phyloP scores from a whole-genome alignment of 345 rosid species.

The Populus alba region DNA sequence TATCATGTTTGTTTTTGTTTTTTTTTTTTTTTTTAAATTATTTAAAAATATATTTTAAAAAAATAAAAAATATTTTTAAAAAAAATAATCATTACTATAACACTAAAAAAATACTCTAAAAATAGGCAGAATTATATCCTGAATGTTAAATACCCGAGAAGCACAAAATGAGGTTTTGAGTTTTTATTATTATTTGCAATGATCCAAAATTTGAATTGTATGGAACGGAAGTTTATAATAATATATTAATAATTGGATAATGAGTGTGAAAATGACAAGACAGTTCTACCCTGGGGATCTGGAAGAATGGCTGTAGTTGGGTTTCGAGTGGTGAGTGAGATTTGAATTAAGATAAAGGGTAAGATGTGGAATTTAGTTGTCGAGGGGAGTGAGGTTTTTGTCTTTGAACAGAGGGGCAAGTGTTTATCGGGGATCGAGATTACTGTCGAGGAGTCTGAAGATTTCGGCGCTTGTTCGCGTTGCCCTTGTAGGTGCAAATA shows the following conservation, averaged over 20 bases:
- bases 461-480: slow-evolving; percentile 19
- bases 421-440: slow-evolving; percentile 17
- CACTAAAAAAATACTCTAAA: no score
- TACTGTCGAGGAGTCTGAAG: slow-evolving; percentile 19
- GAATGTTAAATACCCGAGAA: no score
- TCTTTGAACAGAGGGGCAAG: neutral
- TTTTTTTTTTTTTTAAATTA: no score
- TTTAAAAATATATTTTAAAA: no score
- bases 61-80: no score
- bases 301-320: neutral
- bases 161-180: no score
- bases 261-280: neutral
- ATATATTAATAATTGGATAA: neutral
- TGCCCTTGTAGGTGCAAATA: neutral
- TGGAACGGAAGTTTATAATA: neutral
- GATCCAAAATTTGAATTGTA: neutral
- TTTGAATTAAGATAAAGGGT: neutral
- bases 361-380: neutral
- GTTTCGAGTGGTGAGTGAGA: neutral
- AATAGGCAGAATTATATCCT: no score
- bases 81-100: no score
- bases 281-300: neutral
- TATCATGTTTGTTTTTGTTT: no score
- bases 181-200: no score
- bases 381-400: neutral